These are phyloP conservation scores for Daldinia bambusicola DNA, from an alignment of 495 filamentous ascomycete genomes.

Conservation along the genomic window DNA sequence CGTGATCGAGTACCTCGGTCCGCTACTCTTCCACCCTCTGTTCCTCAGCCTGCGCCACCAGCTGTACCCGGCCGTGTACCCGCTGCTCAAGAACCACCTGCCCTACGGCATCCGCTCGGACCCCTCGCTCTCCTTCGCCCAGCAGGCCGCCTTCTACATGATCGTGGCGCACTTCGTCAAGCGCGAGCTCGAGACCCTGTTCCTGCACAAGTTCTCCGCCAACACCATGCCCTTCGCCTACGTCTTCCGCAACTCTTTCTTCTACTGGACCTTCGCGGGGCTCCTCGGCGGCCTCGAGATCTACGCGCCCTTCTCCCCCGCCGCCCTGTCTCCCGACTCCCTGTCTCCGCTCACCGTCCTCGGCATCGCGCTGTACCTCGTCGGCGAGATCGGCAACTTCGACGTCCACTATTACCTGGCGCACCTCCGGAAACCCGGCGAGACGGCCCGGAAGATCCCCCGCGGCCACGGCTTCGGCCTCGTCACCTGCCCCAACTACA, in stretches of 20 bases:
- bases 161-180: conserved; percentile 89
- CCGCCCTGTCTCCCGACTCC: conserved; percentile 62
- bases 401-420: conserved; percentile 80
- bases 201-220: conserved; percentile 93
- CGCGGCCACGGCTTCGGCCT: conserved; percentile 82
- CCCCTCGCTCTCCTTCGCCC: conserved; percentile 66
- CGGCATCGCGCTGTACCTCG: conserved; percentile 73
- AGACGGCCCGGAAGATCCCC: conserved; percentile 88
- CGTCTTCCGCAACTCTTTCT: conserved; percentile 89
- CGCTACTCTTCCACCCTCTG: conserved; percentile 87
- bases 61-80: conserved; percentile 72
- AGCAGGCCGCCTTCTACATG: conserved; percentile 75
- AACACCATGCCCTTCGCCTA: conserved; percentile 90
- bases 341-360: conserved; percentile 61
- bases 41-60: conserved; percentile 75
- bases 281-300: conserved; percentile 85
- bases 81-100: conserved; percentile 51
- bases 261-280: conserved; percentile 90
- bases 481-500: conserved; percentile 97
- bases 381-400: conserved; percentile 83
- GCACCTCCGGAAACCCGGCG: conserved; percentile 78
- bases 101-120: conserved; percentile 39
- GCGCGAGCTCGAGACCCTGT: conserved; percentile 93
- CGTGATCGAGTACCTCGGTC: conserved; percentile 92
- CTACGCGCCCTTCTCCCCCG: conserved; percentile 75